Evolutionary conservation across 345 rosid genomes (phyloP).

Genomic region (Iberis pinnata): DNA sequence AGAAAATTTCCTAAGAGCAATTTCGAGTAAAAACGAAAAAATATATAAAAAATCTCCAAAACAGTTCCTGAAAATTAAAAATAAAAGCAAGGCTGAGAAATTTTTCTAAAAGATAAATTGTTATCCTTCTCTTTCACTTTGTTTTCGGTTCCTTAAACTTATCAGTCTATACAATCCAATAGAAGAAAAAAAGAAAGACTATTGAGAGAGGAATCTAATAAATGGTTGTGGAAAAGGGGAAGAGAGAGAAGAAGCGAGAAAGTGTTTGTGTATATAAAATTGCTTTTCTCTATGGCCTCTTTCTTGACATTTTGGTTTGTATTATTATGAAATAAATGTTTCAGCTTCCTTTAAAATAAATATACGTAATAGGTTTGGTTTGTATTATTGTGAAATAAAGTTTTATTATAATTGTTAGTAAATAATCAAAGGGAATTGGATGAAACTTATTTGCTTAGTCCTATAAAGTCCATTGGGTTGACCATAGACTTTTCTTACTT

Average conservation of each 20-base stretch:
- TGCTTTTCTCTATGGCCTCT: no score
- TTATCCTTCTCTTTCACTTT: not conserved
- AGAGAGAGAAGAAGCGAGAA: constrained; percentile 32
- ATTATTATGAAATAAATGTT: not conserved
- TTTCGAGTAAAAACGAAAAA: constrained; percentile 1
- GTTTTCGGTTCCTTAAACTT: constrained; percentile 34
- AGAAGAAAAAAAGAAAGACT: constrained; percentile 42
- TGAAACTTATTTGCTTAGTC: no score
- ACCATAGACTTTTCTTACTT: no score
- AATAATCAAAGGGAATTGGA: no score
- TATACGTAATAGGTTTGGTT: no score
- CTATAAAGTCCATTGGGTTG: no score
- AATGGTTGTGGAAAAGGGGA: constrained; percentile 45
- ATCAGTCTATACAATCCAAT: constrained; percentile 53
- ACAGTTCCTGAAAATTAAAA: constrained; percentile 14
- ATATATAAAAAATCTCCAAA: constrained; percentile 3
- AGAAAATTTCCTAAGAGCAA: constrained; percentile 23
- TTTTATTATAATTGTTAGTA: no score
- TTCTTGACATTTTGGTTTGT: not conserved
- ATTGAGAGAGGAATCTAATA: constrained; percentile 52
- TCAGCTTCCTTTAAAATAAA: constrained; percentile 2
- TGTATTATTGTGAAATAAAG: no score
- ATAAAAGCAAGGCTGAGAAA: constrained; percentile 20
- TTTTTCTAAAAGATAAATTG: constrained; percentile 13
- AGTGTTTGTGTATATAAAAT: constrained; percentile 19